Conservation (phyloP, 192 early-diverging fungal species). For the Backusella macrospora region DNA sequence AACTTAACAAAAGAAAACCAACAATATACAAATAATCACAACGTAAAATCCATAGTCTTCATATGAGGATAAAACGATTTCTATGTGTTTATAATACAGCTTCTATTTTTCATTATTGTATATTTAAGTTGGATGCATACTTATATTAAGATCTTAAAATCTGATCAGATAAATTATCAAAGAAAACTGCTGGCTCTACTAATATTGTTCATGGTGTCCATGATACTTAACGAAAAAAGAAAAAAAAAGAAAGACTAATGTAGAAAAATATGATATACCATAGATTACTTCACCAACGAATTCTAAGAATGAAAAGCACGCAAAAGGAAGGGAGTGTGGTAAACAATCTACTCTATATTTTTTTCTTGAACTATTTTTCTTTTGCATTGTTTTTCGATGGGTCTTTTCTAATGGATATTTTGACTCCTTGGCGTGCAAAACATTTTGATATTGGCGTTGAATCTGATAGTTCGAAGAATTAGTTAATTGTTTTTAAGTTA, state of each 20-base stretch:
- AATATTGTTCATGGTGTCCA: not conserved
- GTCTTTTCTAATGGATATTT: slow-evolving; percentile 73
- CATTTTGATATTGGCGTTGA: slow-evolving; percentile 72
- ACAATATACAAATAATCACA: not conserved
- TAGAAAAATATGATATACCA: not conserved
- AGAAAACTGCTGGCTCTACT: not conserved
- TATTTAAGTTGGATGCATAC: not conserved
- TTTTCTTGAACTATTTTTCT: not conserved
- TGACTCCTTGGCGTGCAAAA: slow-evolving; percentile 76
- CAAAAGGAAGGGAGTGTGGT: not conserved
- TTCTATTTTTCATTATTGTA: slow-evolving; percentile 8
- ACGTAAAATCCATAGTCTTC: not conserved
- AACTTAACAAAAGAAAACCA: not conserved
- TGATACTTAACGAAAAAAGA: not conserved
- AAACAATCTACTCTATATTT: not conserved
- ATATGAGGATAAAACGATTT: slow-evolving; percentile 4
- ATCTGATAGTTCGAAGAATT: slow-evolving; percentile 39
- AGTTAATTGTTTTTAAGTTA: not conserved
- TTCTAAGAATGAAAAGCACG: not conserved
- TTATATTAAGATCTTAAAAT: not conserved
- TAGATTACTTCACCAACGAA: not conserved
- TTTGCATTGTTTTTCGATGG: not conserved
- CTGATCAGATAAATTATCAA: slow-evolving; percentile 3
- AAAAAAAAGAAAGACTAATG: not conserved
- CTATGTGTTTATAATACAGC: not conserved